Percentiles rank a stretch among this genome's conserved stretches.
Evolutionary conservation across 352 stramenopile genomes (phyloP).

Genomic region (Saprolegnia diclina): DNA sequence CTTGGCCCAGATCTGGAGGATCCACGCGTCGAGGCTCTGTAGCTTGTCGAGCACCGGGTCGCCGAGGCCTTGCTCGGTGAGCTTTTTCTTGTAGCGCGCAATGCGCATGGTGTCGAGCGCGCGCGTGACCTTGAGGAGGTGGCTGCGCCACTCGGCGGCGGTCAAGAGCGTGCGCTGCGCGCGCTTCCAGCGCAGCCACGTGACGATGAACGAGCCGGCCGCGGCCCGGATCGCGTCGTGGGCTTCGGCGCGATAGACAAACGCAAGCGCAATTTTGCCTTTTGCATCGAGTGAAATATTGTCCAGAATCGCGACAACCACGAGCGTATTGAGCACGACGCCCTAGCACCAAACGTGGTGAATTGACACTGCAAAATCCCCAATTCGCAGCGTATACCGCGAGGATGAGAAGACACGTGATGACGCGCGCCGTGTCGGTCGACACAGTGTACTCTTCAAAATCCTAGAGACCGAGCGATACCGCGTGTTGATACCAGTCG

Average conservation of each 20-base stretch:
- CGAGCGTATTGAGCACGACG: slow-evolving; percentile 7
- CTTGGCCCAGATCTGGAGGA: slow-evolving; percentile 2
- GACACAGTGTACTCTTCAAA: slow-evolving; percentile 3
- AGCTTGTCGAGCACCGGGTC: slow-evolving; percentile 15
- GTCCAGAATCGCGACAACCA: slow-evolving; percentile 11
- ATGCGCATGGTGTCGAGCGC: slow-evolving; percentile 1
- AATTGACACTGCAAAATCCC: neutral
- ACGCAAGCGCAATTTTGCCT: slow-evolving; percentile 2
- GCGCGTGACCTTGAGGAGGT: neutral
- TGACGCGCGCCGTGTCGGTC: neutral
- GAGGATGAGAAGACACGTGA: slow-evolving; percentile 1
- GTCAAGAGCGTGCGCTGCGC: neutral
- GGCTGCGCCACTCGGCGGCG: neutral
- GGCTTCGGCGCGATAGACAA: neutral
- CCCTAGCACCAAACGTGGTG: neutral
- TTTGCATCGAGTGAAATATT: slow-evolving; percentile 4
- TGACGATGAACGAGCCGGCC: slow-evolving; percentile 3
- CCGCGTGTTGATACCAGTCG: neutral
- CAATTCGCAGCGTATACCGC: too few relatives aligned
- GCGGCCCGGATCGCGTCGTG: neutral
- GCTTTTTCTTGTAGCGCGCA: slow-evolving; percentile 2
- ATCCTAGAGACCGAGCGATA: neutral
- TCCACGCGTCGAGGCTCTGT: neutral
- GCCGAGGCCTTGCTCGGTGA: slow-evolving; percentile 2
- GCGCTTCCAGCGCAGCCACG: neutral